Base-by-base conservation (phyloP, 2,329 filamentous ascomycete genomes). In the Apiospora arundinis region DNA sequence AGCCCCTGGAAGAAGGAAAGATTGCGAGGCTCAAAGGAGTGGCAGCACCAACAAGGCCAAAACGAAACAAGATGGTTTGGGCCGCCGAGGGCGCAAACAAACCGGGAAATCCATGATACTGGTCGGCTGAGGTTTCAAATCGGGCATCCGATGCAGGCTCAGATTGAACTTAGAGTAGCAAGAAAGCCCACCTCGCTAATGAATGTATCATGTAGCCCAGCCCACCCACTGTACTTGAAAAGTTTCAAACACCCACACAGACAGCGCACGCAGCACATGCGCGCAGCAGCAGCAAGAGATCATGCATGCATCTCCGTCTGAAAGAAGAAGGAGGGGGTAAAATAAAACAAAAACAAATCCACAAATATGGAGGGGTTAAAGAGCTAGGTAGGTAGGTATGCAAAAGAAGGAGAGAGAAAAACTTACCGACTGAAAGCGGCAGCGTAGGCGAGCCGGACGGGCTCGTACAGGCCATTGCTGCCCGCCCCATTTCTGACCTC, bases 361-460 rank as follows among this genome's bases (percentile, higher is more conserved):
- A 60, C 52, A 37, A 28, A 60, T 18, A 60, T 25, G 49, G 46
- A n/a, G 40, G 16, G 37, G 42, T 12, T 8, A 28, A 40, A 32
- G 56, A 25, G n/a, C n/a, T n/a, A n/a, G n/a, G n/a, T n/a, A n/a
- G n/a, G n/a, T n/a, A n/a, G n/a, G n/a, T 46, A 37, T 25, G 6
- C 11, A 45, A 16, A 45, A 40, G 67, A 74, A 52, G 42, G 16
- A 42, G 16, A 42, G 18, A 21, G 12, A 14, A 60, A 16, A 28
- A 85, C 88, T 78, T 83, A 92, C 90, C 92, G 88, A 82, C 90
- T 91, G 80, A 95, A 93, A 8, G 93, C 93, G 40, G 92, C 90
- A 40, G 91, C 89, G 82, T 95, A 95, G 56, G 92, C 87, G 70
- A 92, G 89, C 68, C 92, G 85, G 60, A 92, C 85, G 67, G 90